phyloP scores from a whole-genome alignment of 78 protist species.

The Guillardia theta region DNA sequence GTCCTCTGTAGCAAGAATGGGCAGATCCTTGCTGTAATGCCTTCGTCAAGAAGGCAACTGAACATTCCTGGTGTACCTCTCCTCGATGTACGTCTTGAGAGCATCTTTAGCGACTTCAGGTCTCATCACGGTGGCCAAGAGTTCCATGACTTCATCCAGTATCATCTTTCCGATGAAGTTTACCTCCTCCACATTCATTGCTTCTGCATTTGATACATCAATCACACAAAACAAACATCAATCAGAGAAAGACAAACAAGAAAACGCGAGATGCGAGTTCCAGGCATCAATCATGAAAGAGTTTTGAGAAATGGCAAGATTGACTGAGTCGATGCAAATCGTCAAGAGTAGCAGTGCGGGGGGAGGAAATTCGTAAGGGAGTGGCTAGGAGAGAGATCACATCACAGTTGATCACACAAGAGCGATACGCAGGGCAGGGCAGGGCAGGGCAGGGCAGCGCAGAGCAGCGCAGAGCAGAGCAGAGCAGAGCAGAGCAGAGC shows the following conservation, averaged over 20 bases:
- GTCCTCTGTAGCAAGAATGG: background rate
- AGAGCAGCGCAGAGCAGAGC: background rate
- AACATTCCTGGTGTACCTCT: too few relatives aligned
- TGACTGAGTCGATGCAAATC: too few relatives aligned
- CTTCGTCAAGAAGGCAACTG: too few relatives aligned
- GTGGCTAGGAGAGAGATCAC: too few relatives aligned
- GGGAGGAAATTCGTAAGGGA: too few relatives aligned
- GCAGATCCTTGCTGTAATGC: background rate
- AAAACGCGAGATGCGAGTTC: too few relatives aligned
- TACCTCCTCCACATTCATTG: background rate
- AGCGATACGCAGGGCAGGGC: background rate
- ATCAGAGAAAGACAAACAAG: too few relatives aligned
- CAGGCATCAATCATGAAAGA: too few relatives aligned
- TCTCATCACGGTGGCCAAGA: background rate
- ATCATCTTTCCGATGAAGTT: background rate
- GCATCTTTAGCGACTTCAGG: background rate
- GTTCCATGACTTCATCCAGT: conserved; percentile 7
- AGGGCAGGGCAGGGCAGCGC: background rate
- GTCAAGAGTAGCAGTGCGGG: too few relatives aligned
- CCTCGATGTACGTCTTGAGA: background rate
- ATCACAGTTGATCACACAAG: background rate
- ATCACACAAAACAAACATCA: too few relatives aligned
- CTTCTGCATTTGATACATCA: background rate
- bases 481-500: too few relatives aligned
- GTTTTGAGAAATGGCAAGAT: too few relatives aligned